Percentiles rank a stretch among this genome's conserved stretches.
phyloP scores from a whole-genome alignment of 768 basidiomycete species.

The Rhodotorula sphaerocarpa region DNA sequence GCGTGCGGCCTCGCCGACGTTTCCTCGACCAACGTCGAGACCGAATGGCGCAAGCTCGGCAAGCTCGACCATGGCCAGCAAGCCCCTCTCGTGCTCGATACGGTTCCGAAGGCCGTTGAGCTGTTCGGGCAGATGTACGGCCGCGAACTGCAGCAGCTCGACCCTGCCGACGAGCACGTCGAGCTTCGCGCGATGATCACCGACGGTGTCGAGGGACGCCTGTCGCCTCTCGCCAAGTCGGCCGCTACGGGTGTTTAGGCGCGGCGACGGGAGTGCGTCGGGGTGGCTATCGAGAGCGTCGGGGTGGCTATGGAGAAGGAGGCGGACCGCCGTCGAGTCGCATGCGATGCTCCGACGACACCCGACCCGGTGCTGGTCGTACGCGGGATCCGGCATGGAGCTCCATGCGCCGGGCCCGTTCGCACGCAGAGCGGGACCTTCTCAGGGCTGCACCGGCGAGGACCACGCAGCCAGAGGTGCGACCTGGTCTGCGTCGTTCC shows the following conservation, averaged over 20 bases:
- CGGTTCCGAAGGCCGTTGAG: conserved; percentile 4
- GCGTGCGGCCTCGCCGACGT: conserved; percentile 87
- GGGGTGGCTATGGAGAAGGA: too few relatives aligned
- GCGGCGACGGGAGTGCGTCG: not conserved
- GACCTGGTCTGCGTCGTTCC: too few relatives aligned
- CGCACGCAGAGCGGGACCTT: too few relatives aligned
- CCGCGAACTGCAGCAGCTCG: conserved; percentile 11
- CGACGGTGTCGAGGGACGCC: conserved; percentile 13
- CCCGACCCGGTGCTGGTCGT: too few relatives aligned
- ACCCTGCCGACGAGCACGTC: conserved; percentile 9
- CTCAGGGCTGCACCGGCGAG: too few relatives aligned
- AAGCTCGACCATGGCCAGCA: not conserved
- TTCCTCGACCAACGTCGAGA: conserved; percentile 14
- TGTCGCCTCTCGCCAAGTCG: conserved; percentile 11
- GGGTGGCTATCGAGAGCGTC: too few relatives aligned
- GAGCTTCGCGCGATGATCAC: conserved; percentile 11
- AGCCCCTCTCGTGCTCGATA: not conserved
- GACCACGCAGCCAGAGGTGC: too few relatives aligned
- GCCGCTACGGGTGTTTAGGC: conserved; percentile 1
- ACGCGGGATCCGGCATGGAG: too few relatives aligned
- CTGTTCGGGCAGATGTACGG: conserved; percentile 19
- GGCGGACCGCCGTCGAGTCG: too few relatives aligned
- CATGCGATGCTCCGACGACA: too few relatives aligned
- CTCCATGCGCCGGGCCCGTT: too few relatives aligned
- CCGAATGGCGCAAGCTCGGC: conserved; percentile 15